A percentile compares a stretch with the other conserved stretches of the same genome.
phyloP scores from a whole-genome alignment of 805 yeast genomes.

The Candida odintsovae region DNA sequence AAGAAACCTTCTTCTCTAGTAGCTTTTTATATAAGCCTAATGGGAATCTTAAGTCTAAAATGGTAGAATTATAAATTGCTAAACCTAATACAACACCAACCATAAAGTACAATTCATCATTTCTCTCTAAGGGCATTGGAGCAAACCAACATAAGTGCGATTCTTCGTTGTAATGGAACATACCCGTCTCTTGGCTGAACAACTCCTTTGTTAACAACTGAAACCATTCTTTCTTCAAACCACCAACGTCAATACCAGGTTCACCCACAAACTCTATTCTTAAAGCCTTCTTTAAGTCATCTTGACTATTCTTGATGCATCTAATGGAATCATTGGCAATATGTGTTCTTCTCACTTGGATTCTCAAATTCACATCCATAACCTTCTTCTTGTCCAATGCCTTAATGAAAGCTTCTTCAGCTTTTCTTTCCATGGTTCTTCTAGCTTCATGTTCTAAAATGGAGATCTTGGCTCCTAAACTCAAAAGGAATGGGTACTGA shows the following conservation, averaged over 20 bases:
- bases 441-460: constrained; percentile 79
- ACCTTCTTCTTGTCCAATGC: constrained; percentile 59
- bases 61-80: constrained; percentile 87
- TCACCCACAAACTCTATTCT: constrained; percentile 79
- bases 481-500: constrained; percentile 74
- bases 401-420: constrained; percentile 81
- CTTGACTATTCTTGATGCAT: constrained; percentile 46
- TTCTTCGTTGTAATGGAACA: constrained; percentile 62
- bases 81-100: constrained; percentile 86
- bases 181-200: constrained; percentile 61
- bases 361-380: constrained; percentile 61
- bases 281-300: constrained; percentile 66
- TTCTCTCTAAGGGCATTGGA: constrained; percentile 34
- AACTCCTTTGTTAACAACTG: constrained; percentile 62
- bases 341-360: constrained; percentile 60
- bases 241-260: constrained; percentile 95
- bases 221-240: constrained; percentile 93
- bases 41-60: constrained; percentile 77
- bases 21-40: constrained; percentile 70
- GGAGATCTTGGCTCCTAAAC: constrained; percentile 76
- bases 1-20: constrained; percentile 44
- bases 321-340: constrained; percentile 73
- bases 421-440: constrained; percentile 76
- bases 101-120: constrained; percentile 56
- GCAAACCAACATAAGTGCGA: constrained; percentile 77